Evolutionary conservation across 2,329 filamentous ascomycete species (phyloP), one percentile per base, ranked within the genome.

Genomic region (Periglandula ipomoeae): DNA sequence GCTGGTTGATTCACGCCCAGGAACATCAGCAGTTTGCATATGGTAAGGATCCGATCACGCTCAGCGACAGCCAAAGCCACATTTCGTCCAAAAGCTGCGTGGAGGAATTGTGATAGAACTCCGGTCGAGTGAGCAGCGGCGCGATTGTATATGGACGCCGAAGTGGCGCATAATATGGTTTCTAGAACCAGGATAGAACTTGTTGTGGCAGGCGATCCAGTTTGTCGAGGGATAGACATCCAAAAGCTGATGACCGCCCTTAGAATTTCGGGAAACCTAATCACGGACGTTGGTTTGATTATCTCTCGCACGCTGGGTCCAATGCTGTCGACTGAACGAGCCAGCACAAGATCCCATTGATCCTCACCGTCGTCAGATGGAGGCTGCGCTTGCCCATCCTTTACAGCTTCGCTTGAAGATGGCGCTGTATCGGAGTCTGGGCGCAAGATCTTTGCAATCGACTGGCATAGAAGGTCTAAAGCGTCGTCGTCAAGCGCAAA

Each of bases 401-500:
- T 52, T 23, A 39, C 23, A 22, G 35, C 15, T 3, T 30, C 20
- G 23, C 17, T 48, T 32, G 37, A 19, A 32, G n/a, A 49, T 32
- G 3, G 47, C 46, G 43, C 55, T 55, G 38, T 26, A 10, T 63
- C 59, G 11, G 52, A 49, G 9, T 67, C 65, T 7, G 62, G 57
- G 1, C 65, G 61, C 22, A 68, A 54, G 11, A 60, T 58, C 51
- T 65, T 63, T 30, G 68, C 69, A 39, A 74, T 66, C 11, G 72
- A 70, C 52, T 77, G 72, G 61, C 87, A 93, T 44, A 93, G 72
- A 48, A 78, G 71, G 47, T 85, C 80, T 51, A 91, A 73, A 40
- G 82, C 78, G 60, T 89, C 82, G 62, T 95, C 85, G 48, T 89
- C 85, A 45, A 95, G 68, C 1, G 85, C 83, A 67, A 94, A 91